Percentiles rank a stretch among this genome's conserved stretches.
Conservation (phyloP, 2,329 filamentous ascomycete genomes). For the Nemania bipapillata region DNA sequence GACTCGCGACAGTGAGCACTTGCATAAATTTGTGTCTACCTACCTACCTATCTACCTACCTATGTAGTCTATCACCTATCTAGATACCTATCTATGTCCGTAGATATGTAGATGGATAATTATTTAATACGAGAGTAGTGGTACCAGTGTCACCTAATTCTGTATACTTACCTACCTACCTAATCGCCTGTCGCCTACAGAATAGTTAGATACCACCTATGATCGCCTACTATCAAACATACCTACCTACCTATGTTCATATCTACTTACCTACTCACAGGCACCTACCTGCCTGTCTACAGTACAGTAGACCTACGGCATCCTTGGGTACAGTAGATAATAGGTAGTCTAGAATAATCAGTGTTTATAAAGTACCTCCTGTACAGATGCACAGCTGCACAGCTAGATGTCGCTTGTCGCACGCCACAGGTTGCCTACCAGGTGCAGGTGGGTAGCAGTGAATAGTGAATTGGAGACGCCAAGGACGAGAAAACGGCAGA, state of each 20-base stretch:
- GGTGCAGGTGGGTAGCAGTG: constrained; percentile 22
- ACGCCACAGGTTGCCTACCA: constrained; percentile 23
- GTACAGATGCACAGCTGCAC: no score
- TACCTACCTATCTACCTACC: not conserved
- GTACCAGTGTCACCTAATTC: not conserved
- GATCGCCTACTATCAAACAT: not conserved
- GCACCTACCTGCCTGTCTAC: not conserved
- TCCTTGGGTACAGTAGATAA: no score
- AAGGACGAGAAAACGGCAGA: constrained; percentile 15
- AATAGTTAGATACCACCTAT: not conserved
- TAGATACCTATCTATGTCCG: no score
- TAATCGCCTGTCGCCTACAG: no score
- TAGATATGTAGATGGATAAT: not conserved
- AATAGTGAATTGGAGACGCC: constrained; percentile 33
- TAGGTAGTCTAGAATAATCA: not conserved
- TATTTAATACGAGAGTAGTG: no score
- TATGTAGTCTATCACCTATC: not conserved
- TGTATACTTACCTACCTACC: not conserved
- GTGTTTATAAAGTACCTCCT: no score
- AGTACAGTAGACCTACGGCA: no score
- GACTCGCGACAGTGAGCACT: constrained; percentile 16
- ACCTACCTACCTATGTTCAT: not conserved
- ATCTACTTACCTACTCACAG: no score
- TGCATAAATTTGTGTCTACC: constrained; percentile 25
- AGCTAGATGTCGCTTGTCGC: constrained; percentile 12